A percentile compares a stretch with the other conserved stretches of the same genome.
These are phyloP conservation scores for Cercospora sp. DNA, from an alignment of 2,329 filamentous ascomycete genomes.

Conservation along the genomic window DNA sequence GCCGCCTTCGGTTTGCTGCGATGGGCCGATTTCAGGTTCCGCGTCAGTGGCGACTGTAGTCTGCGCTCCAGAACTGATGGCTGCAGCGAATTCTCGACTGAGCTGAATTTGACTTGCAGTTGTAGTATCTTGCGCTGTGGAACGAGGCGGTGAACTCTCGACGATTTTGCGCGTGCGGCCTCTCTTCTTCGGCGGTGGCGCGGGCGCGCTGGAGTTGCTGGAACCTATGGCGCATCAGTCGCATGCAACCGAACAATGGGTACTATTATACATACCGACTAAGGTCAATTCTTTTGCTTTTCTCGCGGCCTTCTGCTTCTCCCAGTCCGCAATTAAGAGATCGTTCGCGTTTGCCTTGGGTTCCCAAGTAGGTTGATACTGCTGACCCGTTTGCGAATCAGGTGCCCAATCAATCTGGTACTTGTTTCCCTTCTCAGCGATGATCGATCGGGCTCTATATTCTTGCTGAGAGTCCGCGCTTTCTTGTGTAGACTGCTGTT, in stretches of 20 bases:
- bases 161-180: slow-evolving; percentile 18
- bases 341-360: slow-evolving; percentile 41
- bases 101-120: not conserved
- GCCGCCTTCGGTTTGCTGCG: slow-evolving; percentile 16
- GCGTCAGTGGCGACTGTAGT: not conserved
- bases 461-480: slow-evolving; percentile 30
- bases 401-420: slow-evolving; percentile 61
- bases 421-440: slow-evolving; percentile 38
- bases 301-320: slow-evolving; percentile 32
- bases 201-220: not conserved
- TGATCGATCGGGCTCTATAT: slow-evolving; percentile 36
- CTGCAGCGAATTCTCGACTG: not conserved
- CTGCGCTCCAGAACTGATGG: not conserved
- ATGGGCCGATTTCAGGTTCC: slow-evolving; percentile 33
- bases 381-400: slow-evolving; percentile 51
- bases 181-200: not conserved
- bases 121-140: not conserved
- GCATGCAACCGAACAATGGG: not conserved
- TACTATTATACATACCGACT: not conserved
- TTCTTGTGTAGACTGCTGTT: slow-evolving; percentile 28
- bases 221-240: not conserved
- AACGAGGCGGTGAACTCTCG: slow-evolving; percentile 27
- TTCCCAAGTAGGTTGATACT: slow-evolving; percentile 56
- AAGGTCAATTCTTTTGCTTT: not conserved
- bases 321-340: slow-evolving; percentile 41